Conservation (phyloP, 805 yeast species). For the Nematodospora valgi region DNA sequence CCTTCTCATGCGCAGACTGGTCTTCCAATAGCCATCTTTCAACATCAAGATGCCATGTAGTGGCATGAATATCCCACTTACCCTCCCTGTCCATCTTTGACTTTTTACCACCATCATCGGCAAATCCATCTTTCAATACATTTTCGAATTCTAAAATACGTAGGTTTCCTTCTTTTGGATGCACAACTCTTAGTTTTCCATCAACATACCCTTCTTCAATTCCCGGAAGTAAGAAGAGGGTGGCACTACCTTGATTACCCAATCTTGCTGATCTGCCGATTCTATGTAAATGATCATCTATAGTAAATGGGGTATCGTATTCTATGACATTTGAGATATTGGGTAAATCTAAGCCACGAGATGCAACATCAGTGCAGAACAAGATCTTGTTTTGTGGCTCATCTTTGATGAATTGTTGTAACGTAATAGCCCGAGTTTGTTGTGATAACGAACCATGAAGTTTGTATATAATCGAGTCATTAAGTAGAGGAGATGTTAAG, state of each 20-base stretch:
- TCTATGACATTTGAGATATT: constrained; percentile 83
- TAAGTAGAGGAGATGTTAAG: constrained; percentile 52
- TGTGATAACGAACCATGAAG: constrained; percentile 92
- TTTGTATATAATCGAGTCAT: constrained; percentile 48
- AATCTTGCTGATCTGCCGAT: constrained; percentile 98
- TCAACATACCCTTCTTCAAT: constrained; percentile 81
- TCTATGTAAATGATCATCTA: constrained; percentile 94
- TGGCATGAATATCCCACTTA: constrained; percentile 91
- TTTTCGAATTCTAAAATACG: constrained; percentile 33
- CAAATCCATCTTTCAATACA: constrained; percentile 32
- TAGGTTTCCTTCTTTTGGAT: constrained; percentile 34
- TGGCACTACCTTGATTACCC: constrained; percentile 79
- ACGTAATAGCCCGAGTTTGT: constrained; percentile 74
- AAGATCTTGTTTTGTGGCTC: constrained; percentile 53
- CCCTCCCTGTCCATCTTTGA: constrained; percentile 35
- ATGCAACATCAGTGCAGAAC: constrained; percentile 96
- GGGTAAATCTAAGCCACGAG: constrained; percentile 94
- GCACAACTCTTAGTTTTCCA: constrained; percentile 38
- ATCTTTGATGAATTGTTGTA: constrained; percentile 55
- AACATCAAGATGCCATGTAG: constrained; percentile 89
- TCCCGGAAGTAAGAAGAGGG: constrained; percentile 82
- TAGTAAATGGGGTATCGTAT: constrained; percentile 90
- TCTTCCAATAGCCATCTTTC: constrained; percentile 87
- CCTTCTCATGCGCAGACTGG: constrained; percentile 53
- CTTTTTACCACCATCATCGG: constrained; percentile 32